Conservation (phyloP, 164 flowering plant genomes). For the Litsea cubeba region DNA sequence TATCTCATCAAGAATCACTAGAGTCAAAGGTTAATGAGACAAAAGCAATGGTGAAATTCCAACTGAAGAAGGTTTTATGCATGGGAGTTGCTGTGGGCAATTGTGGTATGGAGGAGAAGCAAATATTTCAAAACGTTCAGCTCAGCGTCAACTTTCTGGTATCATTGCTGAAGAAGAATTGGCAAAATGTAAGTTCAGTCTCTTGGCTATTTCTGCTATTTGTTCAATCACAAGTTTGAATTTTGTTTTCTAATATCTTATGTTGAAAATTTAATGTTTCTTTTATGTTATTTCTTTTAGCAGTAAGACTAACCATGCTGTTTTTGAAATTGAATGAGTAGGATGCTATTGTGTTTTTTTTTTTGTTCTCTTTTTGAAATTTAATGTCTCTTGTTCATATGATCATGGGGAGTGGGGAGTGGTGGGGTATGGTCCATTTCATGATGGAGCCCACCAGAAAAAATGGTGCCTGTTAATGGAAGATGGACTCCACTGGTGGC, state of each 20-base stretch:
- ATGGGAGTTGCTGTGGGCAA: constrained; percentile 87
- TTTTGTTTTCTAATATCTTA: background rate
- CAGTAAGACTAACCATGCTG: background rate
- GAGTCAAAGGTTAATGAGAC: constrained; percentile 67
- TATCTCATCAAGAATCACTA: constrained; percentile 63
- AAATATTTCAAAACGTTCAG: constrained; percentile 76
- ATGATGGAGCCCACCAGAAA: background rate
- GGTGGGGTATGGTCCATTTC: no score
- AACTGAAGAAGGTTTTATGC: constrained; percentile 72
- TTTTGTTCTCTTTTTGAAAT: background rate
- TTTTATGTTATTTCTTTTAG: background rate
- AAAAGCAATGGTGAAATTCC: constrained; percentile 70
- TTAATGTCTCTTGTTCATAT: no score
- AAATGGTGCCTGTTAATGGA: no score
- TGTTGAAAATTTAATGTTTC: background rate
- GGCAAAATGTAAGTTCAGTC: constrained; percentile 61
- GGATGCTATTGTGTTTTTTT: background rate
- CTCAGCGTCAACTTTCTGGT: constrained; percentile 69
- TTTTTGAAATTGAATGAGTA: background rate
- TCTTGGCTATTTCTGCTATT: background rate
- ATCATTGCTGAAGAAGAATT: constrained; percentile 64
- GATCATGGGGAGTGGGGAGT: background rate
- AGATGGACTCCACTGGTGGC: no score
- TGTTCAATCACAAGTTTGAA: background rate
- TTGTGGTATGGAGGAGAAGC: constrained; percentile 69